phyloP scores from a whole-genome alignment of 1,284 basidiomycete genomes.

The Sporisorium iseilematis-ciliati region DNA sequence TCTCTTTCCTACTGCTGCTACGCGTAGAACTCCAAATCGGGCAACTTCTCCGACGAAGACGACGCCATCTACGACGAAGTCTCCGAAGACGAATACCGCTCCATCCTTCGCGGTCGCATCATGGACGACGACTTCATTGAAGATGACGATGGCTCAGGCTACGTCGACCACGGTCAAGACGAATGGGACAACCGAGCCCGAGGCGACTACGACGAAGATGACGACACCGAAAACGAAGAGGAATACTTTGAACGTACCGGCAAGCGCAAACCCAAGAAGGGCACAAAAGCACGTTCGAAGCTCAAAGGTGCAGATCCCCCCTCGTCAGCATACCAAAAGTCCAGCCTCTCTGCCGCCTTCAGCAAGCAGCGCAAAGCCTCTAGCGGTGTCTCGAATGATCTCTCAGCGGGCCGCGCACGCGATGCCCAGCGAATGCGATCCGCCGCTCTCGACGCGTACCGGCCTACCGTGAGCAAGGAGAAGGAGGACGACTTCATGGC shows the following conservation, averaged over 20 bases:
- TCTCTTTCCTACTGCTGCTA: neutral
- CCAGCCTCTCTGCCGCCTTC: constrained; percentile 47
- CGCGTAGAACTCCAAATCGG: constrained; percentile 20
- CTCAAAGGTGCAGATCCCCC: constrained; percentile 17
- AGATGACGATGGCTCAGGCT: constrained; percentile 91
- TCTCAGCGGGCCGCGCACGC: constrained; percentile 30
- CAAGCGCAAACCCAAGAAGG: constrained; percentile 64
- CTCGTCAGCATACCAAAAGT: constrained; percentile 35
- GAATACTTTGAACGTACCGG: constrained; percentile 68
- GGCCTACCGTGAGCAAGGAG: constrained; percentile 58
- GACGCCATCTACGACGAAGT: constrained; percentile 87
- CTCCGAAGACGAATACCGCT: constrained; percentile 88
- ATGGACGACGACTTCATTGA: constrained; percentile 89
- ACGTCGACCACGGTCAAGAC: constrained; percentile 95
- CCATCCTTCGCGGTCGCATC: constrained; percentile 86
- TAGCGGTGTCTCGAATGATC: constrained; percentile 16
- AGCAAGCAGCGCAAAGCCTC: constrained; percentile 40
- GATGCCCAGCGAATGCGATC: constrained; percentile 36
- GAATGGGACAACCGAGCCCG: constrained; percentile 76
- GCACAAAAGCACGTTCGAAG: constrained; percentile 47
- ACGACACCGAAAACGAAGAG: constrained; percentile 64
- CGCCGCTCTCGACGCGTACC: constrained; percentile 45
- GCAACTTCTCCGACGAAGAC: constrained; percentile 62
- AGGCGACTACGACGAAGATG: constrained; percentile 71
- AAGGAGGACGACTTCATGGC: constrained; percentile 69